Percentiles rank a stretch among this genome's conserved stretches.
Evolutionary conservation across 2,329 filamentous ascomycete species (phyloP).

Genomic region (Calcarisporium arbuscula): DNA sequence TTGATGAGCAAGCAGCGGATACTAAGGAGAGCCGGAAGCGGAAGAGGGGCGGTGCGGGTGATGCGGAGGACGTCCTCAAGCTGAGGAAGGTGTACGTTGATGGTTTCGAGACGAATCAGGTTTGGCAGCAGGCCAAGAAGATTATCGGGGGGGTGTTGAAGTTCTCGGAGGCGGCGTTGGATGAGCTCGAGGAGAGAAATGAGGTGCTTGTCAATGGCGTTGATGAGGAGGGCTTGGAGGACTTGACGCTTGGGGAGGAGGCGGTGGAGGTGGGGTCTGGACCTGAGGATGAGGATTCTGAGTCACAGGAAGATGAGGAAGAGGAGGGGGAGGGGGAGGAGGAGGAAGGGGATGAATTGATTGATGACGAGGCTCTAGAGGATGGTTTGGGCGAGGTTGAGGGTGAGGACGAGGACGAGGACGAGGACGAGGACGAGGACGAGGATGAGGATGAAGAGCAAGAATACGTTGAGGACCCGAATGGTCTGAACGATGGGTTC

Average conservation of each 20-base stretch:
- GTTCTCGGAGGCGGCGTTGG: slow-evolving; percentile 40
- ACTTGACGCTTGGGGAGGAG: slow-evolving; percentile 24
- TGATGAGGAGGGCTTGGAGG: slow-evolving; percentile 17
- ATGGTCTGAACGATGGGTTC: slow-evolving; percentile 93
- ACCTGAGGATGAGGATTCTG: slow-evolving; percentile 30
- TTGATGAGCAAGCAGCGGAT: slow-evolving; percentile 64
- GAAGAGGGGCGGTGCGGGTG: slow-evolving; percentile 54
- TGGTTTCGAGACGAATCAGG: slow-evolving; percentile 80
- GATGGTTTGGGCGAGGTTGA: slow-evolving; percentile 18
- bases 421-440: slow-evolving; percentile 27
- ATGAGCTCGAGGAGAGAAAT: slow-evolving; percentile 44
- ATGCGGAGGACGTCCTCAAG: slow-evolving; percentile 55
- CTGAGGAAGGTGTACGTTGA: slow-evolving; percentile 78
- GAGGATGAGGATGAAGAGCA: slow-evolving; percentile 37
- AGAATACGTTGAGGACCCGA: slow-evolving; percentile 52
- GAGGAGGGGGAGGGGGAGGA: slow-evolving; percentile 20
- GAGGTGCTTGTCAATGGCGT: slow-evolving; percentile 28
- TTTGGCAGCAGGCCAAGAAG: slow-evolving; percentile 88
- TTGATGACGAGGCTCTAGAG: no score
- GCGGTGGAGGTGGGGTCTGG: slow-evolving; percentile 26
- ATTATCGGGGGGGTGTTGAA: slow-evolving; percentile 59
- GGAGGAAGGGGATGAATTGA: slow-evolving; percentile 26
- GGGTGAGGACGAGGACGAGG: slow-evolving; percentile 27
- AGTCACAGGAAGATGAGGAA: slow-evolving; percentile 19
- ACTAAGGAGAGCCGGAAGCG: slow-evolving; percentile 70